Conservation (phyloP, 495 filamentous ascomycete species). For the Cercophora newfieldiana region DNA sequence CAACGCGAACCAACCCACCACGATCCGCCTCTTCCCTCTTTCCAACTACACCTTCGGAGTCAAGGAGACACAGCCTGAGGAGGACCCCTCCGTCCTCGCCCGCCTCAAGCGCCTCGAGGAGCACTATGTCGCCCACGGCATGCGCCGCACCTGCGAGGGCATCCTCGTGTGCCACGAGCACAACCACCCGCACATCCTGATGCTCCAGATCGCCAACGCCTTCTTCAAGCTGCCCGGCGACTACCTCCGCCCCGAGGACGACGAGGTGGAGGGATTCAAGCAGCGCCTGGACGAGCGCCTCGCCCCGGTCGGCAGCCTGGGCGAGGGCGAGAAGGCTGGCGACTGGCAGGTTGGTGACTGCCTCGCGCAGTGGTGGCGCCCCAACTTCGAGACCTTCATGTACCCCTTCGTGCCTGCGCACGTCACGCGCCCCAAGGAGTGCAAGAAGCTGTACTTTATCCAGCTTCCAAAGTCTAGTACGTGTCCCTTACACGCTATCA, state of each 20-base stretch:
- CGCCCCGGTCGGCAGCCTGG: conserved; percentile 84
- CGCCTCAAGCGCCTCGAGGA: conserved; percentile 91
- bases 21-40: conserved; percentile 90
- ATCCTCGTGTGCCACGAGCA: conserved; percentile 97
- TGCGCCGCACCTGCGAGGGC: conserved; percentile 95
- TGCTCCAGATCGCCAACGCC: conserved; percentile 98
- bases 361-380: conserved; percentile 96
- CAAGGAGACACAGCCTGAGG: conserved; percentile 96
- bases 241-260: conserved; percentile 86
- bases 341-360: conserved; percentile 95
- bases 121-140: conserved; percentile 87
- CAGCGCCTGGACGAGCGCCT: conserved; percentile 85
- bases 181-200: conserved; percentile 96
- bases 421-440: conserved; percentile 95
- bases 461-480: conserved; percentile 87
- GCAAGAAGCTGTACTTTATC: conserved; percentile 98
- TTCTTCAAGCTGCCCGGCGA: conserved; percentile 99
- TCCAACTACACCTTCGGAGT: conserved; percentile 99
- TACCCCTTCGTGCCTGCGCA: conserved; percentile 96
- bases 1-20: conserved; percentile 83
- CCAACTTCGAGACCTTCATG: conserved; percentile 99
- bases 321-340: conserved; percentile 81
- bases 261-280: conserved; percentile 93
- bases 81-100: conserved; percentile 91
- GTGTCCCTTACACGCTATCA: conserved; percentile 26